phyloP scores from a whole-genome alignment of 495 filamentous ascomycete genomes.

The Evansstolkia leycettana region DNA sequence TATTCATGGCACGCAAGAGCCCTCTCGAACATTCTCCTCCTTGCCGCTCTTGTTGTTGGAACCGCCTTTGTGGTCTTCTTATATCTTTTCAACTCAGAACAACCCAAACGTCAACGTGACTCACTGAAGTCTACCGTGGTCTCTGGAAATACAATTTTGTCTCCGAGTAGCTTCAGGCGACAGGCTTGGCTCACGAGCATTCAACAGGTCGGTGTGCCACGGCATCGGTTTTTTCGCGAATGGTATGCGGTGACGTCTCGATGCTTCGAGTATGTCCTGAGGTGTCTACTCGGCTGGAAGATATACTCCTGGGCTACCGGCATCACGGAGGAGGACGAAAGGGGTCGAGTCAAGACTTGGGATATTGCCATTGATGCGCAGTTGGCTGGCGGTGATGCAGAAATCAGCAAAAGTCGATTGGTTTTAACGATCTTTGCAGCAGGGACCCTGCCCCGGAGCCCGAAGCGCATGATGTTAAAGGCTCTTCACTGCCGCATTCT shows the following conservation, averaged over 20 bases:
- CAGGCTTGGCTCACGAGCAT: conserved; percentile 93
- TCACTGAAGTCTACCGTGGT: conserved; percentile 12
- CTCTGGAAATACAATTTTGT: conserved; percentile 49
- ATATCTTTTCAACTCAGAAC: conserved; percentile 52
- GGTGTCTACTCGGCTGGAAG: conserved; percentile 63
- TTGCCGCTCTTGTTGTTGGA: conserved; percentile 50
- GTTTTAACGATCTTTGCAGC: conserved; percentile 81
- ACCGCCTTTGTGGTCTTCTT: conserved; percentile 56
- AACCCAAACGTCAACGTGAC: conserved; percentile 25
- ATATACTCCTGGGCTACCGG: conserved; percentile 69
- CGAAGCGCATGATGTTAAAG: conserved; percentile 79
- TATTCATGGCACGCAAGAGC: conserved; percentile 29
- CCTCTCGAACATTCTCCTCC: conserved; percentile 37
- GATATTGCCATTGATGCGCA: conserved; percentile 90
- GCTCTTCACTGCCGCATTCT: conserved; percentile 83
- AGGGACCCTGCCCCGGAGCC: conserved; percentile 74
- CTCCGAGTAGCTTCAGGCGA: conserved; percentile 72
- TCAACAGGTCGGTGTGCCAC: conserved; percentile 88
- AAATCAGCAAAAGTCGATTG: conserved; percentile 78
- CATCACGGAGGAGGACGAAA: conserved; percentile 73
- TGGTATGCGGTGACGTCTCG: conserved; percentile 69
- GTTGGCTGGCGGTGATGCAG: conserved; percentile 82
- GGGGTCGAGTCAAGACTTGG: conserved; percentile 83
- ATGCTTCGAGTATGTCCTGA: conserved; percentile 66
- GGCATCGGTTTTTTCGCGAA: conserved; percentile 74